Evolutionary conservation across 169 alveolate species (phyloP).

Genomic region (Plasmodium vinckei): DNA sequence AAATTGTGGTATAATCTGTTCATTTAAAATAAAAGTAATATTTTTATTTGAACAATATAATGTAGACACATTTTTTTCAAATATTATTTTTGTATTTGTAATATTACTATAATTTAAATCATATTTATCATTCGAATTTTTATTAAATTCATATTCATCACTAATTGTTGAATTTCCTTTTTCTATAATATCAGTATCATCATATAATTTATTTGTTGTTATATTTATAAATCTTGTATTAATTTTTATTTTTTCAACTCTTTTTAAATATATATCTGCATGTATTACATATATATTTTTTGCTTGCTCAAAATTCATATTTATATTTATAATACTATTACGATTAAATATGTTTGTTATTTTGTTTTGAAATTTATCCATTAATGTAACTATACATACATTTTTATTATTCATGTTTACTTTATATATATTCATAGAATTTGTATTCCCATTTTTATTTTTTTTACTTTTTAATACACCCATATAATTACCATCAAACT

Average conservation of each 20-base stretch:
- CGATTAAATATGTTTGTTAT: constrained; percentile 7
- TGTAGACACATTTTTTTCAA: constrained; percentile 6
- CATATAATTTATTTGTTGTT: constrained; percentile 11
- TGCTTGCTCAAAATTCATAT: constrained; percentile 4
- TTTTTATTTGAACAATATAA: constrained; percentile 29
- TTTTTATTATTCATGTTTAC: constrained; percentile 16
- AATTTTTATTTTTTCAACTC: constrained; percentile 26
- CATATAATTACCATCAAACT: not conserved
- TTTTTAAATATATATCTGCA: constrained; percentile 14
- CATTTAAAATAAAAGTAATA: constrained; percentile 13
- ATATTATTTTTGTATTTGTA: constrained; percentile 2
- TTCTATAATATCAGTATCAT: constrained; percentile 15
- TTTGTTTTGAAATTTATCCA: constrained; percentile 16
- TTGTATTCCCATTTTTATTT: not conserved
- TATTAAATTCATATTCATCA: not conserved
- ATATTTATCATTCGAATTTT: not conserved
- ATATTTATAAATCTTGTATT: not conserved
- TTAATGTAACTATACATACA: constrained; percentile 18
- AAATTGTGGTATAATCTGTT: constrained; percentile 22
- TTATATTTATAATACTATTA: constrained; percentile 27
- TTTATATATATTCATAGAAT: constrained; percentile 1
- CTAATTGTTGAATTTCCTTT: constrained; percentile 1
- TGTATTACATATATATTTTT: constrained; percentile 1
- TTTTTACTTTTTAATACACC: not conserved
- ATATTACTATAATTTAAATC: not conserved